Evolutionary conservation across 805 yeast species (phyloP), one percentile per base, ranked within the genome.

Genomic region (Metschnikowia arizonensis): DNA sequence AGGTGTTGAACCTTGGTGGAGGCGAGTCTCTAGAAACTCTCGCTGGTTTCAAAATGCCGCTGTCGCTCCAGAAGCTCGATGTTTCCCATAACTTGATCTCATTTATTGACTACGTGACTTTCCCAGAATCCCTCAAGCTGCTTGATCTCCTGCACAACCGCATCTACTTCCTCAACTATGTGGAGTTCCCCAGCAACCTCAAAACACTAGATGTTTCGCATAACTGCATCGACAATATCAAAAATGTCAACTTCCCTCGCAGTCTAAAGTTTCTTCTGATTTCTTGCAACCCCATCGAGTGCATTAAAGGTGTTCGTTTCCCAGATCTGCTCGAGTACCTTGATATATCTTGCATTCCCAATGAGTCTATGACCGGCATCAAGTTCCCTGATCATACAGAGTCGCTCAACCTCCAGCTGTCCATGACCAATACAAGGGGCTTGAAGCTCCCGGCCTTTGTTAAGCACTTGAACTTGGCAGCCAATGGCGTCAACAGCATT

Each of bases 361-460:
- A 70, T 49, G 76, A 72, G 50, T 63, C 72, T 8, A 71, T 72
- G 76, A 65, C 74, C 0, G 74, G 76, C 1, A 62, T 72, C n/a
- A 71, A 68, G 47, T 69, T 72, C 42, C 76, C 76, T 1, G 76
- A 72, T 43, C 60, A 55, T 57, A 52, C 66, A 25, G 53, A 54
- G 18, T 59, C 58, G 1, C 61, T 72, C 40, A 72, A 72, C 47
- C 52, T 72, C 10, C 75, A 70, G 50, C 67, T 66, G 42, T 67
- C 74, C 2, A 72, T 71, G 75, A 69, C 74, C 5, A 69, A 61
- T 48, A 70, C 74, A 1, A 53, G 76, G 40, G 76, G 76, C 0
- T 56, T 72, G 26, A 72, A 70, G 48, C 51, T 72, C 26, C 74
- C 75, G 1, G 58, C 62, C 18, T 51, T 46, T 21, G 49, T 72